These are phyloP conservation scores for Phytophthora megakarya DNA, from an alignment of 352 stramenopile genomes.

Conservation along the genomic window DNA sequence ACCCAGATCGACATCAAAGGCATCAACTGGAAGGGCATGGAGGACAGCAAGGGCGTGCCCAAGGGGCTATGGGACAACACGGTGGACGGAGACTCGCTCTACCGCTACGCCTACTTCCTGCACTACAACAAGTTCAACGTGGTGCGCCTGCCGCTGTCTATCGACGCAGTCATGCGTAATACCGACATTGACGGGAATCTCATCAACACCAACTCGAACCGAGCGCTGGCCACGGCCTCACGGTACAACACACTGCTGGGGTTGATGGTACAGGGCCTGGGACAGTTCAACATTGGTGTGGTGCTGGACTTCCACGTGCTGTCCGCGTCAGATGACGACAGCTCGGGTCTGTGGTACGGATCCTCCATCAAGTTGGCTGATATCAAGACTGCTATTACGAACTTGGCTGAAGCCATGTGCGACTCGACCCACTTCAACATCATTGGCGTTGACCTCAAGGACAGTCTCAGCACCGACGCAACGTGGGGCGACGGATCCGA, in stretches of 20 bases:
- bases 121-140: slow-evolving; percentile 81
- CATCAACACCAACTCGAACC: slow-evolving; percentile 89
- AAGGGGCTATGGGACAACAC: slow-evolving; percentile 84
- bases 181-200: slow-evolving; percentile 57
- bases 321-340: slow-evolving; percentile 52
- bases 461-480: slow-evolving; percentile 58
- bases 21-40: slow-evolving; percentile 86
- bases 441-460: slow-evolving; percentile 86
- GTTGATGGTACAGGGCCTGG: slow-evolving; percentile 67
- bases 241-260: slow-evolving; percentile 75
- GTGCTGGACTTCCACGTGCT: slow-evolving; percentile 84
- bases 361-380: slow-evolving; percentile 72
- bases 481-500: slow-evolving; percentile 81
- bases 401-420: slow-evolving; percentile 69
- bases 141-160: slow-evolving; percentile 73
- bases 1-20: slow-evolving; percentile 84
- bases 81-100: slow-evolving; percentile 78
- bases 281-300: slow-evolving; percentile 75
- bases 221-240: slow-evolving; percentile 57
- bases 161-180: slow-evolving; percentile 77
- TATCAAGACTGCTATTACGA: slow-evolving; percentile 82
- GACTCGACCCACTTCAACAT: slow-evolving; percentile 86
- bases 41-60: slow-evolving; percentile 69
- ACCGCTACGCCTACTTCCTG: slow-evolving; percentile 78
- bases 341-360: slow-evolving; percentile 71